These are phyloP conservation scores for Nannochloris sp. DNA, from an alignment of 139 green algal genomes.

Conservation along the genomic window DNA sequence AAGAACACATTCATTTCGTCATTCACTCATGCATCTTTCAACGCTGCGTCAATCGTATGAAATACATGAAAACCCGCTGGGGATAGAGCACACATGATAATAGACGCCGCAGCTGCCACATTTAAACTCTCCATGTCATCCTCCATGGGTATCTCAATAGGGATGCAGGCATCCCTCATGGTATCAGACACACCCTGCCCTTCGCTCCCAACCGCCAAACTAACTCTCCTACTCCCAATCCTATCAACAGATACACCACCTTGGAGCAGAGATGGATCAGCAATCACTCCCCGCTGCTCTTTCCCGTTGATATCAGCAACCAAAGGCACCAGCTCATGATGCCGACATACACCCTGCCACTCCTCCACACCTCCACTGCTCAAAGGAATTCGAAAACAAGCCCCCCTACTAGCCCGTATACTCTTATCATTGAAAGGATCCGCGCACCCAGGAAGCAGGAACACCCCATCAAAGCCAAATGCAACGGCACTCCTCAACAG, in stretches of 20 bases:
- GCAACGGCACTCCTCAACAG: constrained; percentile 61
- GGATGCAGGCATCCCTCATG: constrained; percentile 21
- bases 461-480: constrained; percentile 65
- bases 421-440: constrained; percentile 72
- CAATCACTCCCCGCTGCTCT: no score
- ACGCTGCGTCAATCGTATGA: not conserved
- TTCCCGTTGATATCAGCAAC: constrained; percentile 32
- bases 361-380: constrained; percentile 19
- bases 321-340: constrained; percentile 31
- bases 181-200: constrained; percentile 54
- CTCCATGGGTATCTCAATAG: constrained; percentile 59
- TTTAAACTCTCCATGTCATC: constrained; percentile 71
- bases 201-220: constrained; percentile 69
- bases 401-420: constrained; percentile 27
- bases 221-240: constrained; percentile 15
- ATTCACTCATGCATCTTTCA: not conserved
- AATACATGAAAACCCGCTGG: not conserved
- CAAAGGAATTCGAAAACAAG: constrained; percentile 37
- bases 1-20: not conserved
- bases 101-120: constrained; percentile 58
- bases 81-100: constrained; percentile 42
- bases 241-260: not conserved
- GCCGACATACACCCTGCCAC: constrained; percentile 13
- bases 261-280: not conserved
- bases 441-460: constrained; percentile 68